phyloP scores from a whole-genome alignment of 371 early-diverging fungal genomes.

The Rhizopus sp. region DNA sequence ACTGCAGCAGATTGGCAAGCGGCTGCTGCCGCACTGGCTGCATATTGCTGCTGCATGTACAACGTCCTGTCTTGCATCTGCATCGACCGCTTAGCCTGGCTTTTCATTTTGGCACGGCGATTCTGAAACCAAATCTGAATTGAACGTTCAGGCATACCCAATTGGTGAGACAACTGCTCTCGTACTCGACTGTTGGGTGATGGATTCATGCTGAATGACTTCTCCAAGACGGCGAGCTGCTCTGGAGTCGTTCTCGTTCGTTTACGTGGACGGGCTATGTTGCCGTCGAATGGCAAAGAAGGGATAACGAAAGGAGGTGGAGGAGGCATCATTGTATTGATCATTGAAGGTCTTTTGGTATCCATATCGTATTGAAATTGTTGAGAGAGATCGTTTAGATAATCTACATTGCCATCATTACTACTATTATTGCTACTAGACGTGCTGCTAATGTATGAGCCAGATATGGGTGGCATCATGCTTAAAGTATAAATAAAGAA shows the following conservation, averaged over 20 bases:
- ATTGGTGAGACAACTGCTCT: constrained; percentile 79
- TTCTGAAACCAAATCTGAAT: constrained; percentile 99
- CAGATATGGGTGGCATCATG: not conserved
- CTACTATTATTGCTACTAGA: not conserved
- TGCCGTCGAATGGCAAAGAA: constrained; percentile 14
- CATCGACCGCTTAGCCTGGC: constrained; percentile 53
- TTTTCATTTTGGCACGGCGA: constrained; percentile 92
- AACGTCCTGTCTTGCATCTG: constrained; percentile 29
- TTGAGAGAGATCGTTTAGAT: not conserved
- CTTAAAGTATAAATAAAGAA: not conserved
- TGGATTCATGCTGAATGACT: constrained; percentile 69
- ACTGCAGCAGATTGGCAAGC: constrained; percentile 45
- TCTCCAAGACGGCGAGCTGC: constrained; percentile 72
- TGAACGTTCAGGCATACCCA: constrained; percentile 87
- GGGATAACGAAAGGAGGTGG: constrained; percentile 13
- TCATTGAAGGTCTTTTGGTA: not conserved
- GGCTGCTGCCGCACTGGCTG: constrained; percentile 46
- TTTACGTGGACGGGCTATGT: constrained; percentile 48
- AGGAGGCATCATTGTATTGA: constrained; percentile 13
- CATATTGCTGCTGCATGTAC: constrained; percentile 55
- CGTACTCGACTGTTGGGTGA: constrained; percentile 83
- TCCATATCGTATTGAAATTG: not conserved
- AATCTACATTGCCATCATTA: not conserved
- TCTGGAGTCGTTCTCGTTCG: constrained; percentile 74
- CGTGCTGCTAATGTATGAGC: not conserved